phyloP scores from a whole-genome alignment of 2,329 filamentous ascomycete genomes.

The Teratosphaeriaceae sp. region DNA sequence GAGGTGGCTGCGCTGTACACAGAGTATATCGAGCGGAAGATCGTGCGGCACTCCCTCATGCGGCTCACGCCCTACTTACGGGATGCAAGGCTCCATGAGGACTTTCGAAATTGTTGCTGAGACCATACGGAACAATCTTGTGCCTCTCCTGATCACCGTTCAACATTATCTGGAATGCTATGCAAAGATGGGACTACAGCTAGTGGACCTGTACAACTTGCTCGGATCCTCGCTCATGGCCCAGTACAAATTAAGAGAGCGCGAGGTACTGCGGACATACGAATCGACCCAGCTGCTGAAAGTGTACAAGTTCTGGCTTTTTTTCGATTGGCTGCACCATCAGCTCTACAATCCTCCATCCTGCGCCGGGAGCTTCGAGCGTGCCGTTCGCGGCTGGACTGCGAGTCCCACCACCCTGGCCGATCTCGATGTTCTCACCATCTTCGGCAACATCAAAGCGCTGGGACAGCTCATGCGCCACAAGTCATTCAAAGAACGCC shows the following conservation, averaged over 20 bases:
- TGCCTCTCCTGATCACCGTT: slow-evolving; percentile 1
- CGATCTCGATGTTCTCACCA: not conserved
- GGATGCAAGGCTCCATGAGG: not conserved
- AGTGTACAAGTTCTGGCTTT: slow-evolving; percentile 5
- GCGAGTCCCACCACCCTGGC: not conserved
- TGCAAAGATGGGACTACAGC: no score
- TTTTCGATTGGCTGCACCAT: slow-evolving; percentile 2
- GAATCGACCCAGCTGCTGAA: not conserved
- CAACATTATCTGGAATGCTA: slow-evolving; percentile 7
- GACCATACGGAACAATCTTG: not conserved
- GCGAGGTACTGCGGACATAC: not conserved
- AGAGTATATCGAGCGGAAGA: slow-evolving; percentile 2
- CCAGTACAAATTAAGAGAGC: no score
- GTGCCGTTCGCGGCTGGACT: not conserved
- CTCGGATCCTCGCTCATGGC: no score
- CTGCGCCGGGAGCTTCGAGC: not conserved
- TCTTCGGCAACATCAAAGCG: slow-evolving; percentile 1
- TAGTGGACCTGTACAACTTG: no score
- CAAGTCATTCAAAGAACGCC: not conserved
- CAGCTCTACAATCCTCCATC: slow-evolving; percentile 1
- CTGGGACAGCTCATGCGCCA: not conserved
- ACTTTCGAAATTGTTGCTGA: not conserved
- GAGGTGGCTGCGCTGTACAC: not conserved
- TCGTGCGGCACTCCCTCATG: slow-evolving; percentile 2
- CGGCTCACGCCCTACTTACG: not conserved